Evolutionary conservation across 257 asterid genomes (phyloP).

Genomic region (Oldenlandia corymbosa): DNA sequence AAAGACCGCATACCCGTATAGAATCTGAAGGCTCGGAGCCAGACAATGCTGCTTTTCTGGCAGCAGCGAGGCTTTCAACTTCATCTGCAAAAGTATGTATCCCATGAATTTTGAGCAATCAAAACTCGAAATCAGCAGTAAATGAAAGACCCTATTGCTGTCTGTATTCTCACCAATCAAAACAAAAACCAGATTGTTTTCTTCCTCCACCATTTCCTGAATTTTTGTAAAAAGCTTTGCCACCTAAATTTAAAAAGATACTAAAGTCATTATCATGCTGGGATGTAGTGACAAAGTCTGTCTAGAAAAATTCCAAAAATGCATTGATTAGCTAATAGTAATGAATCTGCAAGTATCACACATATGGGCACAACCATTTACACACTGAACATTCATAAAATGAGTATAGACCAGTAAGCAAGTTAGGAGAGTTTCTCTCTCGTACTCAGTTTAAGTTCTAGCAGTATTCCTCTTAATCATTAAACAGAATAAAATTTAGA

Average conservation of each 20-base stretch:
- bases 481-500: not conserved
- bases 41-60: conserved; percentile 95
- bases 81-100: conserved; percentile 53
- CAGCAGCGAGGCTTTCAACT: conserved; percentile 99
- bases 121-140: conserved; percentile 8
- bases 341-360: not conserved
- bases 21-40: conserved; percentile 99
- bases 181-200: conserved; percentile 81
- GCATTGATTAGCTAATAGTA: not conserved
- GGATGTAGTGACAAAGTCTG: not conserved
- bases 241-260: conserved; percentile 45
- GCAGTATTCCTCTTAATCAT: not conserved
- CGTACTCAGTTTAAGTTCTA: not conserved
- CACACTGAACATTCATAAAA: no score
- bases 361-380: no score
- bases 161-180: conserved; percentile 73
- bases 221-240: conserved; percentile 91
- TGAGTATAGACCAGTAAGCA: no score
- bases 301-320: no score
- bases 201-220: conserved; percentile 98
- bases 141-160: conserved; percentile 7
- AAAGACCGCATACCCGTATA: conserved; percentile 62
- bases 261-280: not conserved
- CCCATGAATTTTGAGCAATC: conserved; percentile 9
- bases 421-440: not conserved